Evolutionary conservation across 2,329 filamentous ascomycete species (phyloP), one percentile per base, ranked within the genome.

Genomic region (Sporothrix protearum): DNA sequence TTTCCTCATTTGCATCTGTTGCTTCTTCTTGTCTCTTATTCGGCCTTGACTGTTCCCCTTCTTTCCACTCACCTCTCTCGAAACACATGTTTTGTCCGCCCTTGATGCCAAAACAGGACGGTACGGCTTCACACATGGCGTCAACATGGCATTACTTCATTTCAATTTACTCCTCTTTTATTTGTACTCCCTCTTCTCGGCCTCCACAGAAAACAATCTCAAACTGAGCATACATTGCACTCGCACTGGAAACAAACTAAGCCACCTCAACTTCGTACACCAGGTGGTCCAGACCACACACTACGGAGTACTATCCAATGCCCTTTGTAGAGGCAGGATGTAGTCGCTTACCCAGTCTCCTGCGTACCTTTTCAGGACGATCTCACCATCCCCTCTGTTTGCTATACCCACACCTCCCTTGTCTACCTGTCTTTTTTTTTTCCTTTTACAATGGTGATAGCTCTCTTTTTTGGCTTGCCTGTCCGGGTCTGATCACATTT

Each of bases 341-440:
- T 39, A 28, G 67, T 55, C 36, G 49, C 33, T 42, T 14, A 33
- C 36, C 28, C 19, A 39, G 59, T 28, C 28, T n/a, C n/a, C n/a
- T n/a, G n/a, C 16, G 2, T 51, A 12, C 5, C 9, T 45, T 22
- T 47, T 47, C 39, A 19, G 36, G 55, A 70, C 53, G 39, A 69
- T 70, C 69, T 64, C 57, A 53, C 57, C 68, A 64, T 42, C 45
- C 33, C 45, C 57, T 64, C 45, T 64, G 22, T 49, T 59, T 45
- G 9, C 53, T 49, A 61, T 64, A 53, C 57, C 57, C 69, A 70
- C 69, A 64, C 69, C 69, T 55, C 69, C 69, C 16, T 70, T 30
- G 30, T 22, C 39, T 8, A 39, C 25, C n/a, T 25, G 2, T 25
- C 6, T 28, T 51, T 53, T 51, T 12, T 19, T 22, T 10, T 12